Evolutionary conservation across 1,139 yeast genomes (phyloP), one percentile per base, ranked within the genome.

Genomic region (Lodderomyces beijingensis): DNA sequence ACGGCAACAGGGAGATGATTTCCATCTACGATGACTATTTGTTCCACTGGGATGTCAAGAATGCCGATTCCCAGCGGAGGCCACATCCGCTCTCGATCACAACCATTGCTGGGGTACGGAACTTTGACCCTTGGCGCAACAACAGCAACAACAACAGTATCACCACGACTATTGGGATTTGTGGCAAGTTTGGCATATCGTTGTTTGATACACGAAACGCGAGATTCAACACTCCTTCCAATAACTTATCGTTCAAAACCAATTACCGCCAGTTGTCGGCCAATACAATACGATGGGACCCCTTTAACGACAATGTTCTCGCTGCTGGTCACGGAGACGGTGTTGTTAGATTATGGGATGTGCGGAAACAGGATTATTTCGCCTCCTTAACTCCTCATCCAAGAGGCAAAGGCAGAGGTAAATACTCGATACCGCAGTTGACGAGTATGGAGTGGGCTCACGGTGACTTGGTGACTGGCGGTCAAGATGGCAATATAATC

Each of bases 41-140:
- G 17, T 85, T 80, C 50, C 55, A 77, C 34, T 85, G 95, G 95
- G 88, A 85, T 53, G 59, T 78, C 14, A 60, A 69, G 53, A 82
- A 54, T 62, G 76, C 37, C 64, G 74, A 49, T 45, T 62, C 49
- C 73, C 58, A 56, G 34, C 33, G 42, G 27, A 57, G 57, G 37
- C 72, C 73, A 3, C 44, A 45, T 21, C 73, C 94, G 2, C 52
- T 74, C 7, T 56, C 75, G 35, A 75, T 78, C 32, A 66, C 77
- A 19, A 68, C 67, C 27, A 60, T 74, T 14, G 54, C 65, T 3
- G 85, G 87, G 0, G 50, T 78, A 3, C 49, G 54, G 11, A 65
- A 72, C 36, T 71, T 81, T 36, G 82, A 80, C 42, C 53, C 74
- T 1, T 46, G 55, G 16, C 58, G 65, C 0, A 45, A 55, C 15